Percentiles rank a stretch among this genome's conserved stretches.
These are phyloP conservation scores for Betula pendula DNA, from an alignment of 306 rosid species.

Conservation along the genomic window DNA sequence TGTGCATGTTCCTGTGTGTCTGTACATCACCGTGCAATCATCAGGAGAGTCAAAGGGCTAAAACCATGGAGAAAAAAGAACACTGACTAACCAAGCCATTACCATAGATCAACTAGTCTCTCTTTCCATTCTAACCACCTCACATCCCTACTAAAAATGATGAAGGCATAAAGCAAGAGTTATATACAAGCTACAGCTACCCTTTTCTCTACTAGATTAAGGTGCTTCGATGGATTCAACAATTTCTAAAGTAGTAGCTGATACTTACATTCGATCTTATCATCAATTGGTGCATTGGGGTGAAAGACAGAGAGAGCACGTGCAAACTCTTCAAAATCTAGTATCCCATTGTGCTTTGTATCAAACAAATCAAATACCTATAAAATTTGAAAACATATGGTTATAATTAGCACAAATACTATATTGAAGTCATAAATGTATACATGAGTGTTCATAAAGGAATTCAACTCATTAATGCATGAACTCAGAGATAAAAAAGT, in stretches of 20 bases:
- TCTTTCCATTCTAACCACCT: constrained; percentile 18
- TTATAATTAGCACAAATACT: constrained; percentile 4
- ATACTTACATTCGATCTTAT: constrained; percentile 74
- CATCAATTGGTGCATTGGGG: constrained; percentile 71
- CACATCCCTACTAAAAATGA: background rate
- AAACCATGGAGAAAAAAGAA: constrained; percentile 3
- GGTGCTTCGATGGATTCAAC: constrained; percentile 9
- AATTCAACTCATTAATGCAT: background rate
- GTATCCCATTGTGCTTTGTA: constrained; percentile 57
- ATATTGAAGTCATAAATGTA: constrained; percentile 4
- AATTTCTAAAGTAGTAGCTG: constrained; percentile 15
- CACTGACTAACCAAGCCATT: constrained; percentile 7
- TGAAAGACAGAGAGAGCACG: constrained; percentile 83
- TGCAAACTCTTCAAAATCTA: constrained; percentile 79
- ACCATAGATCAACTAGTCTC: constrained; percentile 7
- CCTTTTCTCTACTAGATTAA: background rate
- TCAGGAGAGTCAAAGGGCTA: constrained; percentile 13
- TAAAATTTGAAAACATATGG: constrained; percentile 34
- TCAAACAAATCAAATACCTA: constrained; percentile 88
- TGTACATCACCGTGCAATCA: constrained; percentile 19
- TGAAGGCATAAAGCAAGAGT: background rate
- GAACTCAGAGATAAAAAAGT: background rate
- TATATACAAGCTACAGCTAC: background rate
- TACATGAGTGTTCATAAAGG: constrained; percentile 4
- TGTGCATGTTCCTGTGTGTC: background rate